phyloP scores from a whole-genome alignment of 2,329 filamentous ascomycete genomes.

The Emergomyces pasteurianus region DNA sequence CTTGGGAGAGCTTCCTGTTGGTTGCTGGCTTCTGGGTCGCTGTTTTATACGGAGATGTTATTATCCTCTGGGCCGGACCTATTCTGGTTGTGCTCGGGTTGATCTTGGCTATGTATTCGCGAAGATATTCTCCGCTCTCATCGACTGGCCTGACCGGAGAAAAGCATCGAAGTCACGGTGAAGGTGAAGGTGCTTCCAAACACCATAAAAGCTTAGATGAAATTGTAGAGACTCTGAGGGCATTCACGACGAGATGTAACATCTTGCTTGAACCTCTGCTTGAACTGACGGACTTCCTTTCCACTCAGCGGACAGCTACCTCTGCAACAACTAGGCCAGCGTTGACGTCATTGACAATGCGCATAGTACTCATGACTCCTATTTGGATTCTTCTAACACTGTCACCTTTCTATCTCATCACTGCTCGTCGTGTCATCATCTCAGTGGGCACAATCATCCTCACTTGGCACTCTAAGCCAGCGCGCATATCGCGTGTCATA shows the following conservation, averaged over 20 bases:
- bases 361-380: conserved; percentile 77
- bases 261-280: conserved; percentile 81
- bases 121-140: conserved; percentile 79
- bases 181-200: conserved; percentile 53
- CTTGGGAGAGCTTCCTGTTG: conserved; percentile 93
- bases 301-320: conserved; percentile 78
- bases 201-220: conserved; percentile 94
- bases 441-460: conserved; percentile 73
- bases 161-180: conserved; percentile 44
- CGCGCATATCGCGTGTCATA: conserved; percentile 71
- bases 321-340: conserved; percentile 84
- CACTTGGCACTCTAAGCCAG: conserved; percentile 84
- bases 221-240: conserved; percentile 85
- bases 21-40: conserved; percentile 75
- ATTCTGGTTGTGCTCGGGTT: conserved; percentile 66
- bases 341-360: conserved; percentile 76
- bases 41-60: conserved; percentile 71
- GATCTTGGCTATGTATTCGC: conserved; percentile 84
- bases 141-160: conserved; percentile 67
- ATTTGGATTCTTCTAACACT: conserved; percentile 76
- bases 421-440: conserved; percentile 72
- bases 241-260: conserved; percentile 85
- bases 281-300: conserved; percentile 83
- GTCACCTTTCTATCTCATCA: conserved; percentile 73
- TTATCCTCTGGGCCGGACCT: conserved; percentile 73